Percentiles rank a stretch among this genome's conserved stretches.
Conservation (phyloP, 1,284 basidiomycete species). For the Ganoderma lucidum region DNA sequence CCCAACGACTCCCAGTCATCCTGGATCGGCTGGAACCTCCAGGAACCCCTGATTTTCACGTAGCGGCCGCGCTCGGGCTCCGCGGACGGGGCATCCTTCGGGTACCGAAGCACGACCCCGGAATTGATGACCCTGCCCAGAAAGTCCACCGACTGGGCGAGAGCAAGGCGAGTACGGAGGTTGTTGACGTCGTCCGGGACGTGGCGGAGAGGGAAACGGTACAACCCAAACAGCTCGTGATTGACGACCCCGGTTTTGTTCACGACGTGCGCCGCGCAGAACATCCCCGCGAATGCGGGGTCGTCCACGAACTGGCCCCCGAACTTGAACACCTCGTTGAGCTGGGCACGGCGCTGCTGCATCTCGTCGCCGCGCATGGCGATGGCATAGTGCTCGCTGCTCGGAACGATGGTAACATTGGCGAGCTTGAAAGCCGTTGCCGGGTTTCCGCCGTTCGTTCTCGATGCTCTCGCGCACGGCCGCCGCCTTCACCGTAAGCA, state of each 20-base stretch:
- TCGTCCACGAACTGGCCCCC: conserved; percentile 1
- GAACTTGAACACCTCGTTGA: not conserved
- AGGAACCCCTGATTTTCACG: not conserved
- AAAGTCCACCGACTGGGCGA: conserved; percentile 4
- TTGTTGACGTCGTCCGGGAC: not conserved
- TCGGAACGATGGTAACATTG: not conserved
- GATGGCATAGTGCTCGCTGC: not conserved
- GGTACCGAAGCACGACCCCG: not conserved
- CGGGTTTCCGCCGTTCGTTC: not conserved
- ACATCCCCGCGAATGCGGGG: not conserved
- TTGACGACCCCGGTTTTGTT: not conserved
- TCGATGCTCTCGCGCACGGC: not conserved
- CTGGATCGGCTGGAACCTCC: not conserved
- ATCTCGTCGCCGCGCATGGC: not conserved
- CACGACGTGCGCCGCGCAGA: not conserved
- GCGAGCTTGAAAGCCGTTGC: not conserved
- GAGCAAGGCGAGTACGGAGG: not conserved
- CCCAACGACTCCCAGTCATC: not conserved
- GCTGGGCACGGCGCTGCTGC: not conserved
- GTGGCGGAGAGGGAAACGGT: not conserved
- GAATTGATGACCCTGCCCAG: not conserved
- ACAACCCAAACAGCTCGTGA: not conserved
- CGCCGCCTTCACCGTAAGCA: not conserved
- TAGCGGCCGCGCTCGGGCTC: not conserved
- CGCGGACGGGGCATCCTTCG: not conserved